Conservation (phyloP, 2,329 filamentous ascomycete genomes). For the Xylaria sp. region DNA sequence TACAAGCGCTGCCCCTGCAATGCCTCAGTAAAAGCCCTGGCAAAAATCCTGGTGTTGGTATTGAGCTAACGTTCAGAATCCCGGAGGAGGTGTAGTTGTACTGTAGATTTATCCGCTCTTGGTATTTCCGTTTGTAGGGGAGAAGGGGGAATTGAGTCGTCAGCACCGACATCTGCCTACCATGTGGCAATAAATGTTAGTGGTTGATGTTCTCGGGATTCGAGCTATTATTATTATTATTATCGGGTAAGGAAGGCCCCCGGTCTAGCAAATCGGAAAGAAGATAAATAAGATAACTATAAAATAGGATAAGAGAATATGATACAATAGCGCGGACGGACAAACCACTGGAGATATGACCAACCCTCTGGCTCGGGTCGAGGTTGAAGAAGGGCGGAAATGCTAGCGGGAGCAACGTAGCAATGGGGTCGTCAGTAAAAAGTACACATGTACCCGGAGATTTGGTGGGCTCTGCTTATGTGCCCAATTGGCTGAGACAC, state of each 20-base stretch:
- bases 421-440: slow-evolving; percentile 32
- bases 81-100: too few species aligned
- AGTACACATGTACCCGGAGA: not conserved
- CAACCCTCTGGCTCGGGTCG: not conserved
- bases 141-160: not conserved
- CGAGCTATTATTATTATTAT: not conserved
- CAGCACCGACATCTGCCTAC: not conserved
- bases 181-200: not conserved
- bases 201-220: not conserved
- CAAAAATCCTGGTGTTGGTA: too few species aligned
- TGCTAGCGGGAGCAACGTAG: slow-evolving; percentile 20
- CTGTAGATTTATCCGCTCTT: too few species aligned
- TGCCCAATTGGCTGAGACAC: slow-evolving; percentile 44
- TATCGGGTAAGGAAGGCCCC: not conserved
- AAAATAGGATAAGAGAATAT: not conserved
- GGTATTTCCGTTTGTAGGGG: not conserved
- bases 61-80: too few species aligned
- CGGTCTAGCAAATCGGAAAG: not conserved
- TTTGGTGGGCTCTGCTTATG: not conserved
- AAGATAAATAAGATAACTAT: not conserved
- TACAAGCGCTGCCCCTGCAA: too few species aligned
- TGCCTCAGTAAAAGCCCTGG: too few species aligned
- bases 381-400: slow-evolving; percentile 7
- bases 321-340: not conserved
- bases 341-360: slow-evolving; percentile 2